phyloP scores from a whole-genome alignment of 352 stramenopile genomes.

The Phytophthora citricola region DNA sequence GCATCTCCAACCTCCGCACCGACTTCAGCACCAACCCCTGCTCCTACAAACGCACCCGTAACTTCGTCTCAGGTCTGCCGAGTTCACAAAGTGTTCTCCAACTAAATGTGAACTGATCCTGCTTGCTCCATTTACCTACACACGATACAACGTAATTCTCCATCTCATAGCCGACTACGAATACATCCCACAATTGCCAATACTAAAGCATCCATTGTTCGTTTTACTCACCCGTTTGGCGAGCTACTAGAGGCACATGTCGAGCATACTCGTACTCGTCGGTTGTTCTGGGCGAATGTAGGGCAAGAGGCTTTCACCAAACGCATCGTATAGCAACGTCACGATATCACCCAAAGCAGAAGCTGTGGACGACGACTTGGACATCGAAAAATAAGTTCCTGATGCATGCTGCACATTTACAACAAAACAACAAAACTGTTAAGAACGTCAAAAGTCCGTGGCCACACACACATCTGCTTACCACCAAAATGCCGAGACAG shows the following conservation, averaged over 20 bases:
- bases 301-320: slow-evolving; percentile 79
- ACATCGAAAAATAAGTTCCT: slow-evolving; percentile 81
- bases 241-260: slow-evolving; percentile 50
- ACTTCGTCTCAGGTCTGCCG: slow-evolving; percentile 36
- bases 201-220: slow-evolving; percentile 20
- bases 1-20: slow-evolving; percentile 19
- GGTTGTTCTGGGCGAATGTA: slow-evolving; percentile 70
- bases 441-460: neutral
- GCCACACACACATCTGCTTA: slow-evolving; percentile 31
- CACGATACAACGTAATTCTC: neutral
- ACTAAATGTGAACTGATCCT: slow-evolving; percentile 5
- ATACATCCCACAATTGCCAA: slow-evolving; percentile 6
- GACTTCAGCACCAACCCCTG: slow-evolving; percentile 2
- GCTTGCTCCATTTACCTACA: slow-evolving; percentile 1
- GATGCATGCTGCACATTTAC: slow-evolving; percentile 64
- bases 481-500: slow-evolving; percentile 87
- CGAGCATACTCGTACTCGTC: slow-evolving; percentile 41
- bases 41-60: neutral
- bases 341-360: slow-evolving; percentile 60
- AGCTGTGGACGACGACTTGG: slow-evolving; percentile 46
- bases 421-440: slow-evolving; percentile 13
- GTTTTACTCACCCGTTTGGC: slow-evolving; percentile 1
- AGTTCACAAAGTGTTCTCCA: slow-evolving; percentile 43
- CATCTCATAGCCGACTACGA: too few species aligned
- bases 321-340: slow-evolving; percentile 74